These are phyloP conservation scores for Tetrastigma voinierianum DNA, from an alignment of 164 flowering plant genomes.

Conservation along the genomic window DNA sequence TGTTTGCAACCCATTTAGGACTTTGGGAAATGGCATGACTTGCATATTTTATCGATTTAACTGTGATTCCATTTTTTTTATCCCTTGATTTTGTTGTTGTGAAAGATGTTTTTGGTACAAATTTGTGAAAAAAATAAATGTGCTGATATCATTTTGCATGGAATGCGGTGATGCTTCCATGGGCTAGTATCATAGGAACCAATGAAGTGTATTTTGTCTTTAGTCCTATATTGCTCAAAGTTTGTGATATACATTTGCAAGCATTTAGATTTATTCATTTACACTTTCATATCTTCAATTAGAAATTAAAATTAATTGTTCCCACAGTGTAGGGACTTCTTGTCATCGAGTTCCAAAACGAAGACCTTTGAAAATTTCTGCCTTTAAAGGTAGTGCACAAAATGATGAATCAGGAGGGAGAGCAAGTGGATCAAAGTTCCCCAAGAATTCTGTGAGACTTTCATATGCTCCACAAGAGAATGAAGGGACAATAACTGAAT, in stretches of 20 bases:
- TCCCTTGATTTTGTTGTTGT: not conserved
- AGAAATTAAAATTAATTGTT: constrained; percentile 7
- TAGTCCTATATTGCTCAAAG: not conserved
- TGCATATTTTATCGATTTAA: not conserved
- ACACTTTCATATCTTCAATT: not conserved
- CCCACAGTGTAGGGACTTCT: constrained; percentile 46
- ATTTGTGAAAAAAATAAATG: not conserved
- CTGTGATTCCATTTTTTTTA: not conserved
- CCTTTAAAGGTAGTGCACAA: constrained; percentile 62
- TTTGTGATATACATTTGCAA: not conserved
- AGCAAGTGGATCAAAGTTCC: constrained; percentile 36
- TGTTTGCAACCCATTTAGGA: not conserved
- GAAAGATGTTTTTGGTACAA: not conserved
- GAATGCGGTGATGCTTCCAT: not conserved
- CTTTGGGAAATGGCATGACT: not conserved
- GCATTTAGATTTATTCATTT: not conserved
- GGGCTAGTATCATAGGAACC: not conserved
- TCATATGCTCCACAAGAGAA: constrained; percentile 47
- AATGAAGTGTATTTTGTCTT: not conserved
- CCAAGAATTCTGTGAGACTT: constrained; percentile 47
- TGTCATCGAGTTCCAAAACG: constrained; percentile 25
- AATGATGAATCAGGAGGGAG: constrained; percentile 51
- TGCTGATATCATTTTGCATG: not conserved
- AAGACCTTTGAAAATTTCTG: constrained; percentile 45
- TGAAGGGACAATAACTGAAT: constrained; percentile 37